These are phyloP conservation scores for Areca catechu DNA, from an alignment of 176 grass and related monocot genomes.

Conservation along the genomic window DNA sequence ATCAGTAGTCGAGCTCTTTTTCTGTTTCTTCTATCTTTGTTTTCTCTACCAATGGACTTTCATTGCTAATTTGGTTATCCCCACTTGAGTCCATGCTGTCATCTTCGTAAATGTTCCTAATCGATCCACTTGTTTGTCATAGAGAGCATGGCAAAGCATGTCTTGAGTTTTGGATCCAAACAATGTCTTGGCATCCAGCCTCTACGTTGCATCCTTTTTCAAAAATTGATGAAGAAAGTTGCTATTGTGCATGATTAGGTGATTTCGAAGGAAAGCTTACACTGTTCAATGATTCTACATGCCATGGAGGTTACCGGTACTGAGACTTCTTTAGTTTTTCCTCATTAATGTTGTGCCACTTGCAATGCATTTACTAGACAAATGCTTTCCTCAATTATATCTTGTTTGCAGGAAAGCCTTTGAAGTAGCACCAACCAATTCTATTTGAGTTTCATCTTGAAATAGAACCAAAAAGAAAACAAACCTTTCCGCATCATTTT, in stretches of 20 bases:
- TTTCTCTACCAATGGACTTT: constrained; percentile 31
- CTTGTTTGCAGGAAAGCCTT: constrained; percentile 92
- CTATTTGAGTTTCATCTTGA: not conserved
- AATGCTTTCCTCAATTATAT: constrained; percentile 88
- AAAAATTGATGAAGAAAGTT: constrained; percentile 95
- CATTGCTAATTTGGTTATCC: constrained; percentile 30
- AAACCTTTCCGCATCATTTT: constrained; percentile 9
- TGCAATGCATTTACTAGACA: constrained; percentile 66
- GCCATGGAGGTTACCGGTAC: no score
- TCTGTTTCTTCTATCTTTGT: constrained; percentile 43
- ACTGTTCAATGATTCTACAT: no score
- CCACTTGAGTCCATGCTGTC: constrained; percentile 29
- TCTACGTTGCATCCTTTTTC: constrained; percentile 81
- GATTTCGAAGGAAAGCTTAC: no score
- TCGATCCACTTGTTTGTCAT: constrained; percentile 33
- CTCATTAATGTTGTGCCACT: constrained; percentile 57
- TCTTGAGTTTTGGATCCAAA: constrained; percentile 94
- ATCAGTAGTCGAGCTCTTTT: constrained; percentile 31
- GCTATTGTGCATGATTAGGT: no score
- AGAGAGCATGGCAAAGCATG: constrained; percentile 59
- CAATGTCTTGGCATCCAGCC: constrained; percentile 32
- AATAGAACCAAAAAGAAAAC: constrained; percentile 18
- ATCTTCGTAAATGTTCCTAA: constrained; percentile 63
- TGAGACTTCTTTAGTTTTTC: constrained; percentile 35
- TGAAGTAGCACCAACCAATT: constrained; percentile 28